Percentiles rank a stretch among this genome's conserved stretches.
phyloP scores from a whole-genome alignment of 768 basidiomycete species.

The Dacryopinax spathularia region DNA sequence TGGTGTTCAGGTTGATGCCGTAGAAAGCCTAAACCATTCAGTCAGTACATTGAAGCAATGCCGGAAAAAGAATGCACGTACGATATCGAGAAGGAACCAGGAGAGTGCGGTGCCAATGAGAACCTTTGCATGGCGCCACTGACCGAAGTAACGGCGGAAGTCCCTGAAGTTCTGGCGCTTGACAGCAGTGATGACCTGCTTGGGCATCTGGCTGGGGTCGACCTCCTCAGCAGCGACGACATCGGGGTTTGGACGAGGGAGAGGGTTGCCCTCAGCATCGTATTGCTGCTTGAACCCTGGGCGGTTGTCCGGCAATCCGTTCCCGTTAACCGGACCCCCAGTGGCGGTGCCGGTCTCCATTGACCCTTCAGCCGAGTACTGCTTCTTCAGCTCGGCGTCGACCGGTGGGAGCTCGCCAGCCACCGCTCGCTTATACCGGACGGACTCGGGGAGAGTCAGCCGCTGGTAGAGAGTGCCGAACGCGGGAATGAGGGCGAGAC shows the following conservation, averaged over 20 bases:
- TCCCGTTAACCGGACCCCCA: too few relatives aligned
- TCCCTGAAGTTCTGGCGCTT: constrained; percentile 26
- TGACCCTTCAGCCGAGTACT: neutral
- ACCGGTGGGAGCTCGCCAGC: constrained; percentile 26
- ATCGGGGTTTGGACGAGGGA: neutral
- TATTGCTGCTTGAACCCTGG: neutral
- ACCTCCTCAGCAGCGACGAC: neutral
- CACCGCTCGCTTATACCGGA: constrained; percentile 13
- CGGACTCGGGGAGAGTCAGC: constrained; percentile 53
- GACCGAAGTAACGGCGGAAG: constrained; percentile 51
- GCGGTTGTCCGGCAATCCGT: neutral
- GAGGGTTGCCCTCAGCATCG: neutral
- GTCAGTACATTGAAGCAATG: neutral
- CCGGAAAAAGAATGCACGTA: neutral
- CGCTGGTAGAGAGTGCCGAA: constrained; percentile 64
- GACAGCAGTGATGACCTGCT: neutral
- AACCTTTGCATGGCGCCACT: constrained; percentile 55
- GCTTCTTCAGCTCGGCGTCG: constrained; percentile 2
- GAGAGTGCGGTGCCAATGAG: constrained; percentile 51
- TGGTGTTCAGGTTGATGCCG: constrained; percentile 46
- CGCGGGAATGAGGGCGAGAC: constrained; percentile 61
- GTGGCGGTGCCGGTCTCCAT: neutral
- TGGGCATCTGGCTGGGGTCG: neutral
- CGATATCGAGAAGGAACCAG: constrained; percentile 68
- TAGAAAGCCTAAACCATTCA: constrained; percentile 39